These are phyloP conservation scores for Candida oleophila DNA, from an alignment of 805 yeast species.

Conservation along the genomic window DNA sequence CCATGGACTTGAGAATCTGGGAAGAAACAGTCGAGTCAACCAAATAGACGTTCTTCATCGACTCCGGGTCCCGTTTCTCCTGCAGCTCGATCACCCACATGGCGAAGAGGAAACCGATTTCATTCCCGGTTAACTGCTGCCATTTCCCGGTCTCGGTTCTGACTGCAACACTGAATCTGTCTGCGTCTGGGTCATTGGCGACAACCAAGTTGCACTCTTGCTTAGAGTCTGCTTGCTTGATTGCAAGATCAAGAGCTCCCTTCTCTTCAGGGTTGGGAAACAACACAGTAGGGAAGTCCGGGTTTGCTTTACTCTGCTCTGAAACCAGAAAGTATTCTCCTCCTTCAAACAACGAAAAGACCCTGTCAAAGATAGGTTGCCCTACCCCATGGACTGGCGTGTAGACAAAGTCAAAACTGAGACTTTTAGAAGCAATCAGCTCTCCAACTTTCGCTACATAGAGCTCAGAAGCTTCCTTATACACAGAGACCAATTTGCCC, in stretches of 20 bases:
- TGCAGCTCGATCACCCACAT: constrained; percentile 48
- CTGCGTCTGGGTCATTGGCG: constrained; percentile 98
- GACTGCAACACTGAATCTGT: constrained; percentile 82
- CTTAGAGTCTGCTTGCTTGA: constrained; percentile 51
- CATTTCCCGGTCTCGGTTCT: constrained; percentile 42
- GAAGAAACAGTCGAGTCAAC: constrained; percentile 92
- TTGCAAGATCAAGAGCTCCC: constrained; percentile 82
- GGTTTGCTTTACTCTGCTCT: constrained; percentile 76
- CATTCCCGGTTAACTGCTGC: constrained; percentile 88
- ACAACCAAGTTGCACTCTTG: constrained; percentile 55
- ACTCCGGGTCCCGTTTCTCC: constrained; percentile 14
- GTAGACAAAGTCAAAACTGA: constrained; percentile 59
- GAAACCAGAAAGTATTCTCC: constrained; percentile 19
- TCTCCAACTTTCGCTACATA: constrained; percentile 38
- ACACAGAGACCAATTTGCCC: constrained; percentile 37
- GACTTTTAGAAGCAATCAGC: constrained; percentile 6
- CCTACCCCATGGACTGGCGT: constrained; percentile 99
- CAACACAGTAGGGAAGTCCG: constrained; percentile 77
- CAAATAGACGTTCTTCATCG: constrained; percentile 45
- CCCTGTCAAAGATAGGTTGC: constrained; percentile 48
- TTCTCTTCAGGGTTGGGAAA: constrained; percentile 97
- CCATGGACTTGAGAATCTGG: constrained; percentile 71
- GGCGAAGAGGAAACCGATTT: constrained; percentile 84
- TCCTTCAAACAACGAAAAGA: constrained; percentile 35
- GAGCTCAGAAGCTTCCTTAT: constrained; percentile 37